Conservation (phyloP, 495 filamentous ascomycete species). For the Choiromyces venosus region DNA sequence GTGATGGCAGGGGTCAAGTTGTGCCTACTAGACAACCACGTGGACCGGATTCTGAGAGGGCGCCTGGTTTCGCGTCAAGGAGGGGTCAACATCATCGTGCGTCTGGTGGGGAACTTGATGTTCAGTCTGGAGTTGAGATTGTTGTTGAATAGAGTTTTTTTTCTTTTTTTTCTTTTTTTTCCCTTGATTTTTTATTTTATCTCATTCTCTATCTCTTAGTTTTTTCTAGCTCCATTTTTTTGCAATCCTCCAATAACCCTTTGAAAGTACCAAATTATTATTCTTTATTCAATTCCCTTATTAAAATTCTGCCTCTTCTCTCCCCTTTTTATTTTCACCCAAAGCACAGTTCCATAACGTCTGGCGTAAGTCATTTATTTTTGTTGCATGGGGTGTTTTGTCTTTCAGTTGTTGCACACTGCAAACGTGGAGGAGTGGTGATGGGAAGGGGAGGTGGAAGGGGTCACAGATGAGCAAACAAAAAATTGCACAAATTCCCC, state of each 20-base stretch:
- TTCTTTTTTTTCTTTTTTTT: conserved; percentile 23
- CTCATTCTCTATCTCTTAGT: neutral
- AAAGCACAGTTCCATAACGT: neutral
- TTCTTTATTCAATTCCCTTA: neutral
- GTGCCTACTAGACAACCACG: conserved; percentile 41
- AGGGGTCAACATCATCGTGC: conserved; percentile 38
- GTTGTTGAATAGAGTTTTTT: conserved; percentile 40
- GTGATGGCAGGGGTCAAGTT: conserved; percentile 37
- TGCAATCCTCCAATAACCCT: conserved; percentile 3
- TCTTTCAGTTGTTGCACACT: neutral
- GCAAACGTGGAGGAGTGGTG: neutral
- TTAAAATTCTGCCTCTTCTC: neutral
- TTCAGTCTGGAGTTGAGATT: conserved; percentile 42
- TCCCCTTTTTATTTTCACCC: neutral
- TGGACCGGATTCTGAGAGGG: conserved; percentile 41
- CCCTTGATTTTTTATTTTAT: neutral
- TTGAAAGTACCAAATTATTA: neutral
- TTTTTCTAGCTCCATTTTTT: conserved; percentile 13
- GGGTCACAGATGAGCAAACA: neutral
- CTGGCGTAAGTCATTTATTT: neutral
- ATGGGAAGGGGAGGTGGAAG: neutral
- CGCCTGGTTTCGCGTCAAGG: conserved; percentile 39
- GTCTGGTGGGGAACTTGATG: conserved; percentile 39
- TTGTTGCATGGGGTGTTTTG: neutral
- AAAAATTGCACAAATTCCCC: neutral